Percentiles rank a stretch among this genome's conserved stretches.
Conservation (phyloP, 75 land plant species). For the Larix kaempferi region DNA sequence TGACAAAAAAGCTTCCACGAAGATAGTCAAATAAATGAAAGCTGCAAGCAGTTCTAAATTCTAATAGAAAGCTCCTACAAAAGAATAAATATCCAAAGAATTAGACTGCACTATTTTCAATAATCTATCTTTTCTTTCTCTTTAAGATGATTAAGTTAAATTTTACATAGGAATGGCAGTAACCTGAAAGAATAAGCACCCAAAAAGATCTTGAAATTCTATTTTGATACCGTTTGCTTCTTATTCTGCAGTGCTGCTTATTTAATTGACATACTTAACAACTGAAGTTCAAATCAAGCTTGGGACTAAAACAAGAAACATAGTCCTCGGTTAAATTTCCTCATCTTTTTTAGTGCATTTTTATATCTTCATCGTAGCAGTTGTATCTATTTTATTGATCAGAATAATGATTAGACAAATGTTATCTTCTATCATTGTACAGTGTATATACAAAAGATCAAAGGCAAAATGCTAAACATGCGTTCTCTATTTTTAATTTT, state of each 20-base stretch:
- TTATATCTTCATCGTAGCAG: background rate
- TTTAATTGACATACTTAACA: background rate
- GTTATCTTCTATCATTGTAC: background rate
- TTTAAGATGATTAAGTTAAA: no score
- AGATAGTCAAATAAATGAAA: no score
- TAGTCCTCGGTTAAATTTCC: background rate
- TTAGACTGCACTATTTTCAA: no score
- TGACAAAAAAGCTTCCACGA: no score
- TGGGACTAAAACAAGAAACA: background rate
- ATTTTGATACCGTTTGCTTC: background rate
- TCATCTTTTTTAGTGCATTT: background rate
- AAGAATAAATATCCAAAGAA: no score
- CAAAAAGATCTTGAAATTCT: background rate
- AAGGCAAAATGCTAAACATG: slow-evolving; percentile 13
- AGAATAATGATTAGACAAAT: background rate
- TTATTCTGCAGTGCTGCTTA: background rate
- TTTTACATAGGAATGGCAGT: no score
- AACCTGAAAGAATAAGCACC: background rate
- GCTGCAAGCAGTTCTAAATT: no score
- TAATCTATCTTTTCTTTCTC: no score
- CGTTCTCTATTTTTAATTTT: slow-evolving; percentile 80
- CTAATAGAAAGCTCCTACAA: no score
- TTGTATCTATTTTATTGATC: background rate
- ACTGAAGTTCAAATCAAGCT: background rate
- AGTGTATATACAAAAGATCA: background rate